Evolutionary conservation across 2,329 filamentous ascomycete species (phyloP), one percentile per base, ranked within the genome.

Genomic region (Cladosporium sphaerospermum): DNA sequence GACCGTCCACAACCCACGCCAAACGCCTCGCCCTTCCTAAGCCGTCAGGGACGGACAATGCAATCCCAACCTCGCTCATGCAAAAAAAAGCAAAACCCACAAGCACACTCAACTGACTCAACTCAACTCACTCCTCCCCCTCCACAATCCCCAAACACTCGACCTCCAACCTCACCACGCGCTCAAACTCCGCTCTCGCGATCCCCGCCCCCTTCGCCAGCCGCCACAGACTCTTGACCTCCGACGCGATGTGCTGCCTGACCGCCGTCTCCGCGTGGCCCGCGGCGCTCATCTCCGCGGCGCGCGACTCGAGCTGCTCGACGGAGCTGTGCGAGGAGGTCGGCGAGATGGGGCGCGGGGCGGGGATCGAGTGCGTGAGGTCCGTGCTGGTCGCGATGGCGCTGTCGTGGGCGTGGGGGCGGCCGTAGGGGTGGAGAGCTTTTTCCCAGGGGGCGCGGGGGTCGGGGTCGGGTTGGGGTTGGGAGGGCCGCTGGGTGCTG

Each of bases 201-300:
- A 93, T 90, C 0, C 88, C 88, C 18, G 82, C 82, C 1, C 83
- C 78, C 40, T 79, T 80, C 19, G 87, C 84, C 57, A 93, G 71
- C 59, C 86, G 72, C 67, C 83, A 92, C 59, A 93, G 69, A 67
- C 85, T 90, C 74, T 88, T 86, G 53, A 93, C 80, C 64, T 84
- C 87, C 8, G 85, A 84, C 34, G 83, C 84, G 42, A 93, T 83
- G 69, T 92, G 88, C 69, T 90, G 85, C 69, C 86, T 87, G 52
- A 93, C 81, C 11, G 83, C 86, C 52, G 86, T 80, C 69, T 90
- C 86, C 55, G 83, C 81, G 60, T 57, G 56, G 9, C 50, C 56
- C 9, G 45, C 50, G 6, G 39, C 42, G 52, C 58, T 60, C 62
- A 68, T 67, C 19, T 61, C 65, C 5, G 60, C 64, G 3, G 65